phyloP scores from a whole-genome alignment of 129 eudicot genomes.

The Solidago caesia region DNA sequence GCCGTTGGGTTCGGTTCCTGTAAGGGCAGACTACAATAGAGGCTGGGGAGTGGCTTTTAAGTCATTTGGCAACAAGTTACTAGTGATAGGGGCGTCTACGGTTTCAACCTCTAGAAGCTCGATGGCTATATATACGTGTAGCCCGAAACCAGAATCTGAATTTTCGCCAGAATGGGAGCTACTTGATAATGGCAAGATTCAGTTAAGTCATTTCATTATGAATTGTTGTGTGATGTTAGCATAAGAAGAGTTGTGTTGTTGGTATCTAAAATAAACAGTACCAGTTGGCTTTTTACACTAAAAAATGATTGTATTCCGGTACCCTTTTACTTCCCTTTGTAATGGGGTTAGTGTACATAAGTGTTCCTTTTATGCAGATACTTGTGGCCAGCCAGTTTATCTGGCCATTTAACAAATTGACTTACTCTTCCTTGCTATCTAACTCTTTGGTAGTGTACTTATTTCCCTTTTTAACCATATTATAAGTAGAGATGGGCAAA shows the following conservation, averaged over 20 bases:
- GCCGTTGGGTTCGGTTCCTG: slow-evolving; percentile 72
- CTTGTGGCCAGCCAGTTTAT: background rate
- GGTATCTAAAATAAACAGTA: slow-evolving; percentile 22
- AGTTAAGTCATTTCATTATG: slow-evolving; percentile 58
- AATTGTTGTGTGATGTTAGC: slow-evolving; percentile 89
- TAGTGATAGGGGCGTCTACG: slow-evolving; percentile 69
- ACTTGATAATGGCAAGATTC: slow-evolving; percentile 49
- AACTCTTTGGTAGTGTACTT: background rate
- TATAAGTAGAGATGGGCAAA: no score
- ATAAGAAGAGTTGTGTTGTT: slow-evolving; percentile 29
- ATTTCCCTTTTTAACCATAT: background rate
- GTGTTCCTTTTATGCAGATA: background rate
- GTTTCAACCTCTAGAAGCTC: slow-evolving; percentile 35
- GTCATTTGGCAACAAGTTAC: slow-evolving; percentile 72
- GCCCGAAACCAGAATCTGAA: slow-evolving; percentile 51
- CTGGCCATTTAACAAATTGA: background rate
- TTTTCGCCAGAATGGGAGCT: slow-evolving; percentile 52
- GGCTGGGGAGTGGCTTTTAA: slow-evolving; percentile 98
- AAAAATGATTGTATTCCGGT: slow-evolving; percentile 29
- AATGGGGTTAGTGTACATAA: slow-evolving; percentile 15
- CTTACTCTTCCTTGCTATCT: background rate
- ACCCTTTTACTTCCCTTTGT: background rate
- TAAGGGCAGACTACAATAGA: slow-evolving; percentile 52
- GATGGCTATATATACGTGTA: slow-evolving; percentile 71
- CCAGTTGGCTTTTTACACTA: slow-evolving; percentile 19